phyloP scores from a whole-genome alignment of 2,329 filamentous ascomycete genomes.

The Aspergillus latus region DNA sequence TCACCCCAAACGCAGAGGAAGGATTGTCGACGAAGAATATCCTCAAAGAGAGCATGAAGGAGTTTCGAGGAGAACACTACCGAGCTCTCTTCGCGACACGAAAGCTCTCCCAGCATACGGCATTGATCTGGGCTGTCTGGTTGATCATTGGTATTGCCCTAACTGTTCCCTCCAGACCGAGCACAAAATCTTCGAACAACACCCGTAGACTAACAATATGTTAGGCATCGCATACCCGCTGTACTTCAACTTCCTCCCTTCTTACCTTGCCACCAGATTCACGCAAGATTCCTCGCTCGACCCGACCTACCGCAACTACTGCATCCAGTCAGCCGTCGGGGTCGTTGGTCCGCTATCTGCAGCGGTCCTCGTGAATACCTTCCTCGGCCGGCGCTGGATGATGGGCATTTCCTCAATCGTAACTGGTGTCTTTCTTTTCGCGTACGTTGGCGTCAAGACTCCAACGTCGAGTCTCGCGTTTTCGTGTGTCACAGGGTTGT shows the following conservation, averaged over 20 bases:
- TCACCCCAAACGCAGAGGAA: not conserved
- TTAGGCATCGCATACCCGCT: slow-evolving; percentile 49
- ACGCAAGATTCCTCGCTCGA: slow-evolving; percentile 25
- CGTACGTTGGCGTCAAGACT: slow-evolving; percentile 46
- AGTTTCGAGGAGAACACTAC: slow-evolving; percentile 30
- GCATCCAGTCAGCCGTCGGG: slow-evolving; percentile 38
- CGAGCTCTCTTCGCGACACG: slow-evolving; percentile 29
- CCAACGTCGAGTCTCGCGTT: slow-evolving; percentile 36
- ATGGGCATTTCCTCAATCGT: slow-evolving; percentile 47
- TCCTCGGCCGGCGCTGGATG: slow-evolving; percentile 47
- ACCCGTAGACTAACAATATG: not conserved
- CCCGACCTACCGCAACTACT: slow-evolving; percentile 29
- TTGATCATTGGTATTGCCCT: slow-evolving; percentile 36
- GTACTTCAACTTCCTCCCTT: slow-evolving; percentile 50
- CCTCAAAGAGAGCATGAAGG: slow-evolving; percentile 30
- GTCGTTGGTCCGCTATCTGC: slow-evolving; percentile 44
- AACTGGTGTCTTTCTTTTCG: slow-evolving; percentile 50
- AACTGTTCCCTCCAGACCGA: not conserved
- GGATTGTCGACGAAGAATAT: slow-evolving; percentile 27
- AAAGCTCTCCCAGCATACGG: slow-evolving; percentile 30
- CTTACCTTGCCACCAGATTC: slow-evolving; percentile 45
- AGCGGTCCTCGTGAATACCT: slow-evolving; percentile 45
- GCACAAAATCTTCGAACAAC: not conserved
- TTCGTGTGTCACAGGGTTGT: slow-evolving; percentile 46
- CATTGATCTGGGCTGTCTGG: slow-evolving; percentile 46